These are phyloP conservation scores for Globisporangium echinulatum DNA, from an alignment of 352 stramenopile species.

Conservation along the genomic window DNA sequence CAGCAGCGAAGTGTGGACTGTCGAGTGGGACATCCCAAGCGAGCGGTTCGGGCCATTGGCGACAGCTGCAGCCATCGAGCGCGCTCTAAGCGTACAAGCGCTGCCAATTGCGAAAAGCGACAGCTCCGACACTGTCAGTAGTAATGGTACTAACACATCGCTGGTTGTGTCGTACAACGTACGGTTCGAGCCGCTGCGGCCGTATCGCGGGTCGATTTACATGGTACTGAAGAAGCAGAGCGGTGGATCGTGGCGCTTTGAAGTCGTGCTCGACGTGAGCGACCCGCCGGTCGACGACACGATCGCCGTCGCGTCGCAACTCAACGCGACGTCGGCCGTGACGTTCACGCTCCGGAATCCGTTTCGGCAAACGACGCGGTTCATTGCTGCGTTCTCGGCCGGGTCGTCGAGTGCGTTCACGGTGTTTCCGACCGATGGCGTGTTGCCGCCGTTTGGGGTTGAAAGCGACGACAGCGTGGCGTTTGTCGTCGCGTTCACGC, in stretches of 20 bases:
- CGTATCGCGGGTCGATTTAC: constrained; percentile 69
- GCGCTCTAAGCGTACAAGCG: constrained; percentile 38
- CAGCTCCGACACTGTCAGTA: neutral
- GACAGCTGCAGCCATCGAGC: constrained; percentile 35
- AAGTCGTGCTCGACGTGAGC: constrained; percentile 70
- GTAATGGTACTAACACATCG: neutral
- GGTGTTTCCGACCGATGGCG: constrained; percentile 72
- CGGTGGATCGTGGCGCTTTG: constrained; percentile 84
- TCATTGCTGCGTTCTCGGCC: constrained; percentile 84
- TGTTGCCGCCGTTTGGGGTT: constrained; percentile 60
- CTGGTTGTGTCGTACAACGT: constrained; percentile 42
- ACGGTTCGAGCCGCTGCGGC: constrained; percentile 82
- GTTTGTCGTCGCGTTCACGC: constrained; percentile 89
- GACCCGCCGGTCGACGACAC: constrained; percentile 84
- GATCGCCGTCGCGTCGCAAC: constrained; percentile 79
- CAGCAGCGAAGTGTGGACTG: constrained; percentile 37
- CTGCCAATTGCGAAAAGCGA: constrained; percentile 9
- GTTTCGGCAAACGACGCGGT: constrained; percentile 63
- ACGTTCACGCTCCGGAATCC: constrained; percentile 87
- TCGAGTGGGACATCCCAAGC: constrained; percentile 59
- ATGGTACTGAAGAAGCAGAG: constrained; percentile 75
- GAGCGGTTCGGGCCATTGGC: constrained; percentile 51
- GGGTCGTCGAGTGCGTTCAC: constrained; percentile 86
- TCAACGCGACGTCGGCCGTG: constrained; percentile 83
- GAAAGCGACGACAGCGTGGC: constrained; percentile 46